A percentile compares a stretch with the other conserved stretches of the same genome.
Conservation (phyloP, 1,284 basidiomycete genomes). For the Trichosporon faecale region DNA sequence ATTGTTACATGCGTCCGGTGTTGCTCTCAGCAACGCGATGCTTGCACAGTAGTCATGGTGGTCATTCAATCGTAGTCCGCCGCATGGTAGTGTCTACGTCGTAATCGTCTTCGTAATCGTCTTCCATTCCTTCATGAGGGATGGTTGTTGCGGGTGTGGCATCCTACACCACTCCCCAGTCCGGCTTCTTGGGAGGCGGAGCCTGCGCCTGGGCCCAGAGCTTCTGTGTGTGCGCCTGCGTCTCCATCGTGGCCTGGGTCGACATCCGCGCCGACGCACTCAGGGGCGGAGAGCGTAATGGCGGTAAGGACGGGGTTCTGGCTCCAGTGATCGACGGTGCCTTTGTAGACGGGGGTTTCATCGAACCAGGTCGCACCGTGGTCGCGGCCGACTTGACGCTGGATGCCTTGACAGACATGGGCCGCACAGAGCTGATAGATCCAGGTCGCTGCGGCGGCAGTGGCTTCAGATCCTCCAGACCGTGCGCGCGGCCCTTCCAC, state of each 20-base stretch:
- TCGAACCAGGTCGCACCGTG: neutral
- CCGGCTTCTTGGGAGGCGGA: neutral
- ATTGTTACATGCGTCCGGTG: neutral
- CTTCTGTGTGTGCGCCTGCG: neutral
- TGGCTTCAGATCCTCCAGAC: conserved; percentile 7
- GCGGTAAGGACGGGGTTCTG: neutral
- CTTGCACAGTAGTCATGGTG: neutral
- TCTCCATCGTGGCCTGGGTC: neutral
- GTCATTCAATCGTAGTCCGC: conserved; percentile 7
- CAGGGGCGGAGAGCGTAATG: neutral
- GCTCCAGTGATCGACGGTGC: neutral
- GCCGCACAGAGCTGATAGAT: neutral
- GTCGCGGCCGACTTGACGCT: neutral
- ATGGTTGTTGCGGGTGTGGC: neutral
- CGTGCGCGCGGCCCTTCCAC: conserved; percentile 33
- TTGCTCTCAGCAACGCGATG: neutral
- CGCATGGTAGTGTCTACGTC: neutral
- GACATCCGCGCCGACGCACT: neutral
- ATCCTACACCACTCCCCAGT: conserved; percentile 3
- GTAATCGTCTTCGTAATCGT: neutral
- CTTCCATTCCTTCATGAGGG: neutral
- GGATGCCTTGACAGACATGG: neutral
- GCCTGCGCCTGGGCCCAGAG: neutral
- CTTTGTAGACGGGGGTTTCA: neutral
- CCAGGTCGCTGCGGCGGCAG: neutral